phyloP scores from a whole-genome alignment of 805 yeast genomes.

The Naumovozyma dairenensis region DNA sequence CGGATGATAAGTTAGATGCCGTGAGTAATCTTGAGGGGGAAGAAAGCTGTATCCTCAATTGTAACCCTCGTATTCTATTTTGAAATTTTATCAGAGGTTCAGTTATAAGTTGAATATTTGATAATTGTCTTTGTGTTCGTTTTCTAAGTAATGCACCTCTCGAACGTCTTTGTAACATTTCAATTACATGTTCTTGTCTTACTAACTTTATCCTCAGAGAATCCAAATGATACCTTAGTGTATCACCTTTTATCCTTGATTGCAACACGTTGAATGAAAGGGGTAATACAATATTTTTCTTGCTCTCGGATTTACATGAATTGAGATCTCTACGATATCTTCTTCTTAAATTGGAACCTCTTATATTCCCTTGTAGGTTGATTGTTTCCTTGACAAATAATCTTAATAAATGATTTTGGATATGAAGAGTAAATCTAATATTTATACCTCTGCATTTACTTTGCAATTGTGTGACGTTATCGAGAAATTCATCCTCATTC shows the following conservation, averaged over 20 bases:
- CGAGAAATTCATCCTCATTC: constrained; percentile 25
- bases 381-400: constrained; percentile 45
- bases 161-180: constrained; percentile 31
- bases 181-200: constrained; percentile 22
- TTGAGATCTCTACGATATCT: constrained; percentile 3
- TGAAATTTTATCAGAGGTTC: constrained; percentile 14
- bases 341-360: constrained; percentile 35
- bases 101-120: constrained; percentile 3
- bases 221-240: constrained; percentile 21
- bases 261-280: constrained; percentile 31
- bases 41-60: neutral
- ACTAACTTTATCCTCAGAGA: constrained; percentile 13
- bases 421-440: constrained; percentile 52
- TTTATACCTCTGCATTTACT: constrained; percentile 62
- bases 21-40: neutral
- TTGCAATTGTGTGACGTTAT: constrained; percentile 44
- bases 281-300: neutral
- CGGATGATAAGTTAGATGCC: neutral
- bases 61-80: constrained; percentile 13
- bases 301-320: too few species aligned
- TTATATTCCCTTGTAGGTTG: constrained; percentile 38
- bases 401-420: constrained; percentile 50
- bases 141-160: constrained; percentile 32
- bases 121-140: constrained; percentile 1
- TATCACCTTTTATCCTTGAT: constrained; percentile 41